Evolutionary conservation across 345 rosid genomes (phyloP).

Genomic region (Brassica incana): DNA sequence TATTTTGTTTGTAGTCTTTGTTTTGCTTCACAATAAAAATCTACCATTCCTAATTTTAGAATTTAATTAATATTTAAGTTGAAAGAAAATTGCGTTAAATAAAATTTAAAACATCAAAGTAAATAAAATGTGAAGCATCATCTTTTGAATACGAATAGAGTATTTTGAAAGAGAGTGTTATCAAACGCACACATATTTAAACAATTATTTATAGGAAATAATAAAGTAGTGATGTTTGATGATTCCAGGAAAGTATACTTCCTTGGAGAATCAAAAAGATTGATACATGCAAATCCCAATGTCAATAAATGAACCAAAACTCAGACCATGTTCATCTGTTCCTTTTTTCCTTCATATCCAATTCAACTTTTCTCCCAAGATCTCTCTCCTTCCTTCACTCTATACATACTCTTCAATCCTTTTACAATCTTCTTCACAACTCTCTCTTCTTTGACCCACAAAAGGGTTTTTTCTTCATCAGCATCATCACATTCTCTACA

Average conservation of each 20-base stretch:
- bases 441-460: slow-evolving; percentile 30
- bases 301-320: slow-evolving; percentile 34
- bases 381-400: slow-evolving; percentile 24
- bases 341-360: slow-evolving; percentile 38
- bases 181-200: neutral
- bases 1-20: too few relatives aligned
- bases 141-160: neutral
- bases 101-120: too few relatives aligned
- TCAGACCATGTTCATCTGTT: slow-evolving; percentile 41
- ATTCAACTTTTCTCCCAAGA: slow-evolving; percentile 26
- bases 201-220: neutral
- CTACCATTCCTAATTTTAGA: neutral
- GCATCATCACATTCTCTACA: slow-evolving; percentile 2
- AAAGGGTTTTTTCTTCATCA: slow-evolving; percentile 22
- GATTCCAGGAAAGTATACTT: slow-evolving; percentile 28
- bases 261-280: slow-evolving; percentile 27
- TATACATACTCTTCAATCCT: slow-evolving; percentile 21
- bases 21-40: neutral
- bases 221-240: slow-evolving; percentile 18
- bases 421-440: slow-evolving; percentile 10
- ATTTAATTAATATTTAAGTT: neutral
- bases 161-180: neutral
- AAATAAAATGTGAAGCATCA: too few relatives aligned
- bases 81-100: neutral
- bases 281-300: slow-evolving; percentile 36